Base-by-base conservation (phyloP, 2,329 filamentous ascomycete genomes). In the Aspergillus sp. region DNA sequence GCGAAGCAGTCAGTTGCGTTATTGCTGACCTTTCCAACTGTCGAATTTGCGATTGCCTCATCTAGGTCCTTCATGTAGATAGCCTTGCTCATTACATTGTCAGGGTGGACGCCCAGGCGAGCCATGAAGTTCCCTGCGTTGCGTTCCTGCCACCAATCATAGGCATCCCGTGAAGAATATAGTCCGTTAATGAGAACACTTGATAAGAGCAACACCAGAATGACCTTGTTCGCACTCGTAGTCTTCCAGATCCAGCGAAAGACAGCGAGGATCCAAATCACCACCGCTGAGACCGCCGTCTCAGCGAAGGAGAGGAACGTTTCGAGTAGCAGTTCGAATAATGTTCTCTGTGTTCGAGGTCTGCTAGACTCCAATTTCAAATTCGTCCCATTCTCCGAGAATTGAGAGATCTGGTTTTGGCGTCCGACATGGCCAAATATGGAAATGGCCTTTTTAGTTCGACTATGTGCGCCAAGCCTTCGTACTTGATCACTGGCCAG, bases 81-180 rank as follows among this genome's bases (percentile, higher is more conserved):
- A 7, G 88, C 82, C 64, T 85, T 89, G 67, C 85, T 87, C 87
- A 96, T 91, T 49, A 85, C 78, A 13, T 77, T 67, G 53, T 94
- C 86, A 6, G 90, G 88, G 3, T 79, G 78, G 6, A 97, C 82
- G 7, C 91, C 91, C 10, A 97, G 70, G 9, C 83, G 77, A 30
- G 74, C 73, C 89, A 98, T 93, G 64, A 91, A 95, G 33, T 76
- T 83, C 11, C 78, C 79, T 1, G 90, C 89, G 47, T 81, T 84
- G 45, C 89, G 81, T 68, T 97, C 91, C 37, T 80, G 77, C 86
- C 88, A 95, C 90, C 90, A 97, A 2, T 78, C 74, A 56, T 83
- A 81, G 6, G 80, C 79, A 60, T 88, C 83, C 49, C 83, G 81
- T 9, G 85, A 87, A 1, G 86, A 83, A 59, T 90, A 81, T 53